These are phyloP conservation scores for Dittrichia graveolens DNA, from an alignment of 129 eudicot species.

Conservation along the genomic window DNA sequence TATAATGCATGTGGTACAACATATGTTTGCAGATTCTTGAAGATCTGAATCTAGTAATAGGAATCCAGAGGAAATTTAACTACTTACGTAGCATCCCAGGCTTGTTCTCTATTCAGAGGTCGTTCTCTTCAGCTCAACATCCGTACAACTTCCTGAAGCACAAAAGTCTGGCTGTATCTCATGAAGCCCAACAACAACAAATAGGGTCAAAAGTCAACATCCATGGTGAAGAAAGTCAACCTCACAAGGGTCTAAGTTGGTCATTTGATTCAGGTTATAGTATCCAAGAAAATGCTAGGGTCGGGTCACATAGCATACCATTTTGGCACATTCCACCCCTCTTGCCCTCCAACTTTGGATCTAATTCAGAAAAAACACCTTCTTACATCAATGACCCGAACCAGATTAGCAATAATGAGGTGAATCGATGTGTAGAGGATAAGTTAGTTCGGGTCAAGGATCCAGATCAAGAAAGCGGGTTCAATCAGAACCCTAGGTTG, in stretches of 20 bases:
- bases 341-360: slow-evolving; percentile 54
- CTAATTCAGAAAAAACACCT: slow-evolving; percentile 33
- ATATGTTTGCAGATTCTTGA: slow-evolving; percentile 49
- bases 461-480: slow-evolving; percentile 35
- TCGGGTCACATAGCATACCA: slow-evolving; percentile 32
- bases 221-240: slow-evolving; percentile 35
- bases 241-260: slow-evolving; percentile 37
- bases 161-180: slow-evolving; percentile 23
- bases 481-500: slow-evolving; percentile 21
- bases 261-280: slow-evolving; percentile 45
- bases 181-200: slow-evolving; percentile 39
- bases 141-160: slow-evolving; percentile 36
- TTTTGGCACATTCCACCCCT: slow-evolving; percentile 74
- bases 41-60: slow-evolving; percentile 70
- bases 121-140: slow-evolving; percentile 41
- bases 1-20: neutral
- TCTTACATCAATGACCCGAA: slow-evolving; percentile 9
- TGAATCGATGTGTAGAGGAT: slow-evolving; percentile 24
- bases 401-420: slow-evolving; percentile 1
- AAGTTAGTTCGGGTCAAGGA: slow-evolving; percentile 24
- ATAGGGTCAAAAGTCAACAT: slow-evolving; percentile 38
- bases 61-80: slow-evolving; percentile 77
- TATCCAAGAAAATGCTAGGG: slow-evolving; percentile 37
- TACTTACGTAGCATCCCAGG: slow-evolving; percentile 77
- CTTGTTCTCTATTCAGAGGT: slow-evolving; percentile 60